Evolutionary conservation across 192 early-diverging fungal species (phyloP).

Genomic region (Phlyctochytrium bullatum): DNA sequence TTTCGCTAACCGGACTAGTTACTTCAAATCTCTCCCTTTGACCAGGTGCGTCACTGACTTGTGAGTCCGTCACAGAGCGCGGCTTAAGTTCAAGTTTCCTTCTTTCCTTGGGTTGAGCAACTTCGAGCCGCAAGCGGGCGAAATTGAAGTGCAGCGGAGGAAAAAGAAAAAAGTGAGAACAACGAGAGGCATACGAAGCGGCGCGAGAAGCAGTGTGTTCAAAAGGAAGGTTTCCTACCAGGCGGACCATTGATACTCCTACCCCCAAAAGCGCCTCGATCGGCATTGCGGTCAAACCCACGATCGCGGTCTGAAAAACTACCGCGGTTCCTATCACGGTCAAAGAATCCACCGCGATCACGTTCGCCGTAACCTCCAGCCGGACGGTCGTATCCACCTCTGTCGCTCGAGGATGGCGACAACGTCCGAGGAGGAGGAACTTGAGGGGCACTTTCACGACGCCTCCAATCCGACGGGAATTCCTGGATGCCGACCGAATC

Average conservation of each 20-base stretch:
- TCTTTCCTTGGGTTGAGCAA: conserved; percentile 21
- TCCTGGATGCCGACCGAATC: background rate
- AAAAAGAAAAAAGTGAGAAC: too few relatives aligned
- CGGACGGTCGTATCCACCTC: conserved; percentile 26
- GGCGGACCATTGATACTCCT: background rate
- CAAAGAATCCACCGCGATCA: conserved; percentile 11
- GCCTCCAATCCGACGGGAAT: conserved; percentile 35
- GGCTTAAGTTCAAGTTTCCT: conserved; percentile 43
- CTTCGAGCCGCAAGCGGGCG: background rate
- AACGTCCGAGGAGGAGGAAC: conserved; percentile 37
- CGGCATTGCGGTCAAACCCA: conserved; percentile 19
- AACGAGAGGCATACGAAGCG: too few relatives aligned
- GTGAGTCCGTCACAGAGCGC: conserved; percentile 23
- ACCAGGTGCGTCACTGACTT: conserved; percentile 2
- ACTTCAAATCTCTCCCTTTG: background rate
- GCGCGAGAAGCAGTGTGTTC: too few relatives aligned
- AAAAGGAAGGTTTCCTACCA: too few relatives aligned
- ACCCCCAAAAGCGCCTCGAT: conserved; percentile 6
- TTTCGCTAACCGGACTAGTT: conserved; percentile 8
- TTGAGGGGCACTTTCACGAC: conserved; percentile 39
- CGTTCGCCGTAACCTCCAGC: conserved; percentile 33
- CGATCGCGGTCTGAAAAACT: conserved; percentile 17
- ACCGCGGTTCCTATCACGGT: conserved; percentile 28
- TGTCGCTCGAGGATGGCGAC: conserved; percentile 38
- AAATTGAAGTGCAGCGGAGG: background rate